A percentile compares a stretch with the other conserved stretches of the same genome.
These are phyloP conservation scores for Eucalyptus victrix DNA, from an alignment of 345 rosid species.

Conservation along the genomic window DNA sequence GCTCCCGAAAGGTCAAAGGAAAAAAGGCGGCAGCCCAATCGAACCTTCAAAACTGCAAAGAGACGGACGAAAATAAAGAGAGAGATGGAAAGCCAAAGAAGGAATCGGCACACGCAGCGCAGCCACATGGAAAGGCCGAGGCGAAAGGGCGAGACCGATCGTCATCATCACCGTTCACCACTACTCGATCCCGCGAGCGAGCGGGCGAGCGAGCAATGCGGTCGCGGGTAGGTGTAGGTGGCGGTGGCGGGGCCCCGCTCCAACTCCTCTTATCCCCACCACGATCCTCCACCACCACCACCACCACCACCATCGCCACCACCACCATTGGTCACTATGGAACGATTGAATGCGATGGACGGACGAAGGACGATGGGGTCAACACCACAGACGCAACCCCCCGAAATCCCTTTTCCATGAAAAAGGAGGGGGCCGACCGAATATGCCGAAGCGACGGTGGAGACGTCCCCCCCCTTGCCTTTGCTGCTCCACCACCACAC, in stretches of 20 bases:
- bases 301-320: not conserved
- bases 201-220: not conserved
- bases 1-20: not conserved
- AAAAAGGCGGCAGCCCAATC: not conserved
- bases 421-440: not conserved
- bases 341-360: not conserved
- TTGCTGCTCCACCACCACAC: constrained; percentile 16
- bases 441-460: constrained; percentile 46
- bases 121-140: constrained; percentile 9
- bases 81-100: not conserved
- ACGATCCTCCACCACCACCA: not conserved
- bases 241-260: not conserved
- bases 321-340: not conserved
- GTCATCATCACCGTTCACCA: not conserved
- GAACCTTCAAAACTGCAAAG: not conserved
- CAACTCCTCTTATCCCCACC: not conserved
- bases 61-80: not conserved
- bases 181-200: not conserved
- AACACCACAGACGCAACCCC: not conserved
- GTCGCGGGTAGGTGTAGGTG: not conserved
- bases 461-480: not conserved
- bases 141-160: not conserved
- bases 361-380: not conserved
- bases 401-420: not conserved
- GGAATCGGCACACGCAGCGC: not conserved